Conservation (phyloP, 2,329 filamentous ascomycete species). For the Colletotrichum theobromicola region DNA sequence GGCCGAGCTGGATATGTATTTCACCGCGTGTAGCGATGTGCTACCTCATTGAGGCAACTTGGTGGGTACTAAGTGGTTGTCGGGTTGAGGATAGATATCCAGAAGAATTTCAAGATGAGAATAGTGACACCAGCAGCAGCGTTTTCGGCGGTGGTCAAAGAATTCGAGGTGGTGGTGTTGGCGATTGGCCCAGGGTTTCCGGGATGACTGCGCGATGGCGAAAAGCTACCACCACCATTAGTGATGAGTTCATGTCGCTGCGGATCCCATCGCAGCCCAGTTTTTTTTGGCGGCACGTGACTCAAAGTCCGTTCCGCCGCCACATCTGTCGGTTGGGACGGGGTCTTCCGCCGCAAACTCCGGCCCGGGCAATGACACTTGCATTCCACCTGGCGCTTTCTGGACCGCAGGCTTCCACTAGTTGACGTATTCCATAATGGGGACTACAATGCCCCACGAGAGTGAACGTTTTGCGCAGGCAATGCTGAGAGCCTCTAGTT, state of each 20-base stretch:
- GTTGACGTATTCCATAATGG: background rate
- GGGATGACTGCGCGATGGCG: slow-evolving; percentile 17
- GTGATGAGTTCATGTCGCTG: slow-evolving; percentile 17
- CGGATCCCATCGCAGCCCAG: background rate
- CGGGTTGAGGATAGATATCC: background rate
- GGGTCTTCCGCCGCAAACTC: slow-evolving; percentile 13
- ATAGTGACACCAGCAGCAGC: background rate
- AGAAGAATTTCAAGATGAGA: background rate
- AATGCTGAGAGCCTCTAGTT: too few relatives aligned
- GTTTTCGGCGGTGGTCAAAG: background rate
- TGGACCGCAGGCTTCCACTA: background rate
- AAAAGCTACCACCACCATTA: slow-evolving; percentile 10
- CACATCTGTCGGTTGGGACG: background rate
- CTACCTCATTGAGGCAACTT: slow-evolving; percentile 18
- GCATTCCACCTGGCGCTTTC: background rate
- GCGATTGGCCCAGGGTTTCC: background rate
- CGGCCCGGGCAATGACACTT: slow-evolving; percentile 1
- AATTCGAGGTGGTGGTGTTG: slow-evolving; percentile 4
- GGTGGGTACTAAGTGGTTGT: background rate
- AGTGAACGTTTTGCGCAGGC: too few relatives aligned
- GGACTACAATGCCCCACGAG: too few relatives aligned
- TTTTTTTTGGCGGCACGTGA: slow-evolving; percentile 19
- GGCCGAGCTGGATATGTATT: slow-evolving; percentile 7
- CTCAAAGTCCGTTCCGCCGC: slow-evolving; percentile 3
- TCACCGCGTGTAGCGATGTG: slow-evolving; percentile 12